These are phyloP conservation scores for Streptanthus diversifolius DNA, from an alignment of 345 rosid species.

Conservation along the genomic window DNA sequence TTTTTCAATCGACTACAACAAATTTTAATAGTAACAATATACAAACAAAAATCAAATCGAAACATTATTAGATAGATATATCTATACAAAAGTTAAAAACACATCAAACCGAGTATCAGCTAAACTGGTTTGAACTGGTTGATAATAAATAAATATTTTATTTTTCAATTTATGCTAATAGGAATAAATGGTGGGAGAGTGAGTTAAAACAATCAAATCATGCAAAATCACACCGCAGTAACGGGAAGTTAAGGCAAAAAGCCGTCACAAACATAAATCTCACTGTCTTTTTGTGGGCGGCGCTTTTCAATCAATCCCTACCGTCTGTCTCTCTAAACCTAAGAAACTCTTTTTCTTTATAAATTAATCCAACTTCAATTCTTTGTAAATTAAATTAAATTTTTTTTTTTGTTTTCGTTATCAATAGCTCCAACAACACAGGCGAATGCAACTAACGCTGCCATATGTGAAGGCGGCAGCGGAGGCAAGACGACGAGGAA, in stretches of 20 bases:
- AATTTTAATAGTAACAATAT: too few relatives aligned
- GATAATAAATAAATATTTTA: not conserved
- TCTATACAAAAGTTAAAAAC: too few relatives aligned
- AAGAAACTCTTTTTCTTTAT: not conserved
- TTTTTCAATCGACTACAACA: too few relatives aligned
- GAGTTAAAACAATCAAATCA: conserved; percentile 14
- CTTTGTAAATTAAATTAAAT: not conserved
- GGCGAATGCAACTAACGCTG: not conserved
- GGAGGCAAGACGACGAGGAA: not conserved
- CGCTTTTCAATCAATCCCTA: conserved; percentile 35
- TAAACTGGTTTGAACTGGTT: too few relatives aligned
- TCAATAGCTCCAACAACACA: conserved; percentile 30
- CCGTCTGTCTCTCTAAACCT: conserved; percentile 12
- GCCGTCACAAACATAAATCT: conserved; percentile 36
- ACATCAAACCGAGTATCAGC: too few relatives aligned
- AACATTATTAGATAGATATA: too few relatives aligned
- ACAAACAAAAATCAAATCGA: too few relatives aligned
- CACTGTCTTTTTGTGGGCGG: conserved; percentile 35
- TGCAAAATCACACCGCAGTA: conserved; percentile 38
- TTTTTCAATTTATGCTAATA: not conserved
- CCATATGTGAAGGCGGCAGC: not conserved
- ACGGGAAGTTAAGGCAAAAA: conserved; percentile 35
- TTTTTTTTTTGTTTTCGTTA: not conserved
- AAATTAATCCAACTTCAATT: conserved; percentile 16
- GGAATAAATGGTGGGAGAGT: conserved; percentile 1